Conservation (phyloP, 352 stramenopile species). For the Phytophthora constricta region DNA sequence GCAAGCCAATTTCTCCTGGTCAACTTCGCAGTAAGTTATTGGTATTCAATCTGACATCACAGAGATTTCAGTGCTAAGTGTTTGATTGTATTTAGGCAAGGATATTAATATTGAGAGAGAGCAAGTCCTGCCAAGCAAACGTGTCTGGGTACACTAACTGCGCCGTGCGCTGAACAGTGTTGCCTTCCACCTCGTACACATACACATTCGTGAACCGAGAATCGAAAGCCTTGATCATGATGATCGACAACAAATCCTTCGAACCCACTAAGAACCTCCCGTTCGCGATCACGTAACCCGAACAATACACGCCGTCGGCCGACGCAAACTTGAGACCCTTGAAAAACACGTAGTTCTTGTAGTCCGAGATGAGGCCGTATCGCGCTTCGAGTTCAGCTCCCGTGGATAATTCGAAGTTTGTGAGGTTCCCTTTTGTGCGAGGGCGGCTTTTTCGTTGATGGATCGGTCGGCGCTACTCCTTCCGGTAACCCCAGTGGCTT, state of each 20-base stretch:
- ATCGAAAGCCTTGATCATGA: slow-evolving; percentile 36
- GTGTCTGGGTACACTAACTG: slow-evolving; percentile 25
- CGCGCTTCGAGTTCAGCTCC: slow-evolving; percentile 34
- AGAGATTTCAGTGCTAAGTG: too few relatives aligned
- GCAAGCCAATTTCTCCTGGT: too few relatives aligned
- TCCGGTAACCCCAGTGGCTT: slow-evolving; percentile 15
- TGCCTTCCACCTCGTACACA: slow-evolving; percentile 48
- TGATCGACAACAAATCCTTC: slow-evolving; percentile 35
- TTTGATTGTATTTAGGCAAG: too few relatives aligned
- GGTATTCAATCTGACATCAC: too few relatives aligned
- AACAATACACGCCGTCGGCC: slow-evolving; percentile 47
- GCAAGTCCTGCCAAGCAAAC: slow-evolving; percentile 30
- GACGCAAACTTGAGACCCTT: slow-evolving; percentile 54
- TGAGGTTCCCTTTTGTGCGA: slow-evolving; percentile 27
- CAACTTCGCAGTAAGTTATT: too few relatives aligned
- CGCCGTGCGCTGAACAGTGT: slow-evolving; percentile 42
- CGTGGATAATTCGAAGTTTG: slow-evolving; percentile 44
- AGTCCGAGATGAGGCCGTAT: slow-evolving; percentile 48
- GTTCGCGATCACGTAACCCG: slow-evolving; percentile 51
- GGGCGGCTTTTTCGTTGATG: slow-evolving; percentile 18
- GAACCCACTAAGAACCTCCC: slow-evolving; percentile 39
- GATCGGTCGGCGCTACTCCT: slow-evolving; percentile 13
- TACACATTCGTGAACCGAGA: slow-evolving; percentile 39
- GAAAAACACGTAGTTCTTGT: slow-evolving; percentile 48
- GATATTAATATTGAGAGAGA: slow-evolving; percentile 28